A percentile compares a stretch with the other conserved stretches of the same genome.
phyloP scores from a whole-genome alignment of 192 early-diverging fungal species.

The Paraglomus brasilianum region DNA sequence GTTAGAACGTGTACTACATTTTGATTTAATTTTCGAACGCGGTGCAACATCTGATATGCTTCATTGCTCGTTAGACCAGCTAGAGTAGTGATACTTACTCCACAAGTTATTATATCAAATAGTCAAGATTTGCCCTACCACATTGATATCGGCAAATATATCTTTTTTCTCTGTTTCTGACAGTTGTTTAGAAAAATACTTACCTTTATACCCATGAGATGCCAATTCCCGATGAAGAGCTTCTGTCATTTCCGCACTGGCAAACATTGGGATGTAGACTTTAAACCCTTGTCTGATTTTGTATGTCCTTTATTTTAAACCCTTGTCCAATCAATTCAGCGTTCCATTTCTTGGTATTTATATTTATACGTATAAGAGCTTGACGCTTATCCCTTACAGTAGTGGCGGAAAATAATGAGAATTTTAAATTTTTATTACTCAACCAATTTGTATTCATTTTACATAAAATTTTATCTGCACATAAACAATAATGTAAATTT shows the following conservation, averaged over 20 bases:
- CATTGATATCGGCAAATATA: conserved; percentile 19
- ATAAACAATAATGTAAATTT: too few relatives aligned
- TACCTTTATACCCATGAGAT: conserved; percentile 8
- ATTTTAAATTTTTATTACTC: too few relatives aligned
- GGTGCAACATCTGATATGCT: conserved; percentile 18
- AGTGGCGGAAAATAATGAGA: too few relatives aligned
- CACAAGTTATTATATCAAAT: conserved; percentile 20
- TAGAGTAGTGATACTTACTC: conserved; percentile 12
- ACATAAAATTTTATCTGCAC: too few relatives aligned
- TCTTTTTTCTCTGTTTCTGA: conserved; percentile 12
- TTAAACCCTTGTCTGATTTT: conserved; percentile 1
- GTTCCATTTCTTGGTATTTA: conserved; percentile 20
- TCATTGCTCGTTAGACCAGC: neutral
- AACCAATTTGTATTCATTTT: too few relatives aligned
- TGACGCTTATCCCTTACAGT: conserved; percentile 11
- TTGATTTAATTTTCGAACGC: neutral
- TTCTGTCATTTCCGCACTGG: neutral
- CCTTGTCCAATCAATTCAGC: neutral
- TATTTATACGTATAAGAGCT: conserved; percentile 10
- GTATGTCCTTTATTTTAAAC: too few relatives aligned
- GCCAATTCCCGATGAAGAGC: conserved; percentile 9
- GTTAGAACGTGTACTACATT: conserved; percentile 9
- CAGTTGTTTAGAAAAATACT: conserved; percentile 7
- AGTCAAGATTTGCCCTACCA: conserved; percentile 4
- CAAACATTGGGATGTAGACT: conserved; percentile 25